A percentile compares a stretch with the other conserved stretches of the same genome.
Conservation (phyloP, 352 stramenopile species). For the Phytopythium kandeliae region DNA sequence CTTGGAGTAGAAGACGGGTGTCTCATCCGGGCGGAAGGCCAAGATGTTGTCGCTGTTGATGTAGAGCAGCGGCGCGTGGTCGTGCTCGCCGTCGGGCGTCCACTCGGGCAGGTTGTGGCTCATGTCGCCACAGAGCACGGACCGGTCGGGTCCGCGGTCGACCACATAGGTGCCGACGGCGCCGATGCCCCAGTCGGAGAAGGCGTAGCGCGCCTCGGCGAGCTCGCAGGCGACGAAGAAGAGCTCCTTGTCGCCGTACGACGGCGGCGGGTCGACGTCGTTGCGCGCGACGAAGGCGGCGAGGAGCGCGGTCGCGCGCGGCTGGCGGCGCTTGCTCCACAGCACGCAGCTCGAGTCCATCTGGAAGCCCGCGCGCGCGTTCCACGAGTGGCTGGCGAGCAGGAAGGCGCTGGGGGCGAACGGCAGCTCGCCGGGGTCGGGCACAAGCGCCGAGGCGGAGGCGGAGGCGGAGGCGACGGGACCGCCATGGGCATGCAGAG, state of each 20-base stretch:
- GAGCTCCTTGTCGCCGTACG: constrained; percentile 51
- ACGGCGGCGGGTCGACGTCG: constrained; percentile 10
- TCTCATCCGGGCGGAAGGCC: constrained; percentile 14
- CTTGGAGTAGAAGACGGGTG: constrained; percentile 20
- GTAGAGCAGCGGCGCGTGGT: constrained; percentile 26
- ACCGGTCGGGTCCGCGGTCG: constrained; percentile 7
- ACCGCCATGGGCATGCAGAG: too few relatives aligned
- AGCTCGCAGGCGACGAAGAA: constrained; percentile 48
- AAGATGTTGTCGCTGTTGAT: constrained; percentile 52
- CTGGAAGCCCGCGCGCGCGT: constrained; percentile 31
- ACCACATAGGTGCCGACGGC: constrained; percentile 20
- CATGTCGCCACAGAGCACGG: constrained; percentile 36
- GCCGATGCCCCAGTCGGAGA: constrained; percentile 32
- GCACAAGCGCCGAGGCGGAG: not conserved
- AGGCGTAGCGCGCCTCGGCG: constrained; percentile 37
- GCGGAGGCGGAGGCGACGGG: too few relatives aligned
- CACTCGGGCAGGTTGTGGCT: constrained; percentile 35
- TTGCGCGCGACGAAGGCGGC: constrained; percentile 33
- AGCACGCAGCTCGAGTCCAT: constrained; percentile 47
- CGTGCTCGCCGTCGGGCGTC: constrained; percentile 7
- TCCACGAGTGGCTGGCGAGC: constrained; percentile 28
- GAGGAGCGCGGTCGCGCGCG: constrained; percentile 35
- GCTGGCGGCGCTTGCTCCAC: constrained; percentile 37
- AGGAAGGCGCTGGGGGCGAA: constrained; percentile 26
- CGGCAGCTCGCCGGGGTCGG: constrained; percentile 1